Percentiles rank a stretch among this genome's conserved stretches.
phyloP scores from a whole-genome alignment of 2,329 filamentous ascomycete genomes.

The Orbilia javanica region DNA sequence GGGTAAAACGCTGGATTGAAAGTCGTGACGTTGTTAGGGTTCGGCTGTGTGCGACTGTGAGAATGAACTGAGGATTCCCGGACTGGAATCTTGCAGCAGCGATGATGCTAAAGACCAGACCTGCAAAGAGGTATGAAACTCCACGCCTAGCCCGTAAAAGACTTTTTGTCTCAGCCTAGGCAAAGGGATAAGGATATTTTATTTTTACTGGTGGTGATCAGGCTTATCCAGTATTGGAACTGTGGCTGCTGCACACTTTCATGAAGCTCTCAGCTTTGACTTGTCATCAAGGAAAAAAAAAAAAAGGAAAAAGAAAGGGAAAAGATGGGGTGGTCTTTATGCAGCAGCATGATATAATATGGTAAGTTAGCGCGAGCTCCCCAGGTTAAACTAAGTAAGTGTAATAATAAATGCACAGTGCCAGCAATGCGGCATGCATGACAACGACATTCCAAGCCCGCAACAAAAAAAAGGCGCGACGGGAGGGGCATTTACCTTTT shows the following conservation, averaged over 20 bases:
- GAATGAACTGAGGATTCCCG: constrained; percentile 3
- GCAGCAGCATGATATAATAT: constrained; percentile 48
- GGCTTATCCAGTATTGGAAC: constrained; percentile 19
- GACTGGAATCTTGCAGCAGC: constrained; percentile 21
- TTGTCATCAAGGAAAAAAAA: neutral
- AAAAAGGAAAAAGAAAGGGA: constrained; percentile 27
- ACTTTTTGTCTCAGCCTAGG: constrained; percentile 28
- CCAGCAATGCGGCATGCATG: constrained; percentile 50
- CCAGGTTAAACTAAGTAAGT: constrained; percentile 36
- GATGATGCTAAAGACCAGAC: constrained; percentile 1
- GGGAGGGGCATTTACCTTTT: constrained; percentile 58
- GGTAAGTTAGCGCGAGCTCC: constrained; percentile 54
- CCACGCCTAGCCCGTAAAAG: constrained; percentile 15
- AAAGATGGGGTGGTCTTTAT: constrained; percentile 37
- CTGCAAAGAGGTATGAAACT: constrained; percentile 25
- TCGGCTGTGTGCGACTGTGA: constrained; percentile 11
- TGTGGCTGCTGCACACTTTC: constrained; percentile 43
- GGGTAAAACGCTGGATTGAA: neutral
- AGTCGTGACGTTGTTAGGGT: constrained; percentile 4
- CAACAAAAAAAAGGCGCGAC: constrained; percentile 36
- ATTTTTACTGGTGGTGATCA: constrained; percentile 42
- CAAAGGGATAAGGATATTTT: constrained; percentile 26
- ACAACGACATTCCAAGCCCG: constrained; percentile 44
- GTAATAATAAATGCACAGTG: constrained; percentile 42
- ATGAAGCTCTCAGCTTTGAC: constrained; percentile 13